phyloP scores from a whole-genome alignment of 2,329 filamentous ascomycete species.

The Ophiostoma angusticollis region DNA sequence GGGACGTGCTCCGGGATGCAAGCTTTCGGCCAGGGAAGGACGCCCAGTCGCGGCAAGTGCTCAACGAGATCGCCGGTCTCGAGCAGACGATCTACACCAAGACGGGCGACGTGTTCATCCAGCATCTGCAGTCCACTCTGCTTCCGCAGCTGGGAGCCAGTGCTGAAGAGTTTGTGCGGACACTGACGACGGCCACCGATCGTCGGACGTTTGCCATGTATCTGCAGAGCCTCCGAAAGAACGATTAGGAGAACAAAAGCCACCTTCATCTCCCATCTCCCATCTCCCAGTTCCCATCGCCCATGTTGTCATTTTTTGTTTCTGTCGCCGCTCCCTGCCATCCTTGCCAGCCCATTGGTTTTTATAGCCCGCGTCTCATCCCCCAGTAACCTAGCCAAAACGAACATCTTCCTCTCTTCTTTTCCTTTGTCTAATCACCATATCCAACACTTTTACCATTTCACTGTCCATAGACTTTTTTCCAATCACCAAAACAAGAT shows the following conservation, averaged over 20 bases:
- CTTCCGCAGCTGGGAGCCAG: conserved; percentile 49
- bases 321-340: too few species aligned
- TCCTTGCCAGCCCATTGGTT: too few species aligned
- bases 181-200: conserved; percentile 45
- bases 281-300: too few species aligned
- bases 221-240: conserved; percentile 44
- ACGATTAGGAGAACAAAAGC: conserved; percentile 9
- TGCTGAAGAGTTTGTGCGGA: conserved; percentile 45
- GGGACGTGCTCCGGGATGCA: conserved; percentile 71
- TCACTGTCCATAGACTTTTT: too few species aligned
- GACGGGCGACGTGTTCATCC: conserved; percentile 69
- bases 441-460: too few species aligned
- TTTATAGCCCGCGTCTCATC: too few species aligned
- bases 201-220: conserved; percentile 53
- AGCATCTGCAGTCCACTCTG: conserved; percentile 50
- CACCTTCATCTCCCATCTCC: too few species aligned
- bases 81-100: conserved; percentile 87
- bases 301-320: too few species aligned
- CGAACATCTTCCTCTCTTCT: too few species aligned
- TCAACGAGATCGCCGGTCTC: conserved; percentile 74
- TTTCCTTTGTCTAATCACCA: too few species aligned
- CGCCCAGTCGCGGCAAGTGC: conserved; percentile 75
- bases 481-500: too few species aligned
- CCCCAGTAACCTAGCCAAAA: too few species aligned
- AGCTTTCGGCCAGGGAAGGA: conserved; percentile 69